These are phyloP conservation scores for Aphanomyces invadans DNA, from an alignment of 352 stramenopile genomes.

Conservation along the genomic window DNA sequence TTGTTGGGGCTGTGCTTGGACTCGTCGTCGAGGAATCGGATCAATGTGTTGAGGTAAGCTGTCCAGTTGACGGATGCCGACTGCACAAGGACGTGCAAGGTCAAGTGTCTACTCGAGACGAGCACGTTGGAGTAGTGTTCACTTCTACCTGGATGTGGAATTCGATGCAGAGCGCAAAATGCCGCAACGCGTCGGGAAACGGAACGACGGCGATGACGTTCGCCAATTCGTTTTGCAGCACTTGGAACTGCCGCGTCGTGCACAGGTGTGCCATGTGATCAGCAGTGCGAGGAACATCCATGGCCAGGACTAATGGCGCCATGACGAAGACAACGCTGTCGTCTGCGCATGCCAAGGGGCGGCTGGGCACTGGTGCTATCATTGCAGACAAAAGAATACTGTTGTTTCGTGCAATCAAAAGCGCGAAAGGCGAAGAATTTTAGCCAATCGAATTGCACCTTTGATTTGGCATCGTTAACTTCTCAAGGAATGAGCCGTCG, in stretches of 20 bases:
- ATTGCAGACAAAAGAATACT: no score
- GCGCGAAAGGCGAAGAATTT: no score
- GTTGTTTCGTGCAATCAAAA: no score
- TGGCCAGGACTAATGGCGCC: not conserved
- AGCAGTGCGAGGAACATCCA: not conserved
- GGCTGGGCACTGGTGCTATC: no score
- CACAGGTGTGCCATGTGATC: not conserved
- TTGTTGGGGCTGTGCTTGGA: not conserved
- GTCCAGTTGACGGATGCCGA: not conserved
- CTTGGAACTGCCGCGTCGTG: not conserved
- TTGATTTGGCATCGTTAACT: no score
- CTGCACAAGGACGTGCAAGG: not conserved
- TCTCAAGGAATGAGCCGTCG: not conserved
- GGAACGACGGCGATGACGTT: not conserved
- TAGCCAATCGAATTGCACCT: slow-evolving; percentile 13
- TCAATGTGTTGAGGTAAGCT: not conserved
- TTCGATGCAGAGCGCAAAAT: not conserved
- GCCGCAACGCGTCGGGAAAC: not conserved
- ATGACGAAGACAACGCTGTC: not conserved
- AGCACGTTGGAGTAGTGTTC: not conserved
- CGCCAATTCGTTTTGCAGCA: slow-evolving; percentile 8
- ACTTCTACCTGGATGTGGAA: not conserved
- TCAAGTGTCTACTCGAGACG: not conserved
- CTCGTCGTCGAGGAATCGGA: not conserved
- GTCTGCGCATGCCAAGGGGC: no score